Conservation (phyloP, 441 rosid genomes). For the Rhodomyrtus psidioides region DNA sequence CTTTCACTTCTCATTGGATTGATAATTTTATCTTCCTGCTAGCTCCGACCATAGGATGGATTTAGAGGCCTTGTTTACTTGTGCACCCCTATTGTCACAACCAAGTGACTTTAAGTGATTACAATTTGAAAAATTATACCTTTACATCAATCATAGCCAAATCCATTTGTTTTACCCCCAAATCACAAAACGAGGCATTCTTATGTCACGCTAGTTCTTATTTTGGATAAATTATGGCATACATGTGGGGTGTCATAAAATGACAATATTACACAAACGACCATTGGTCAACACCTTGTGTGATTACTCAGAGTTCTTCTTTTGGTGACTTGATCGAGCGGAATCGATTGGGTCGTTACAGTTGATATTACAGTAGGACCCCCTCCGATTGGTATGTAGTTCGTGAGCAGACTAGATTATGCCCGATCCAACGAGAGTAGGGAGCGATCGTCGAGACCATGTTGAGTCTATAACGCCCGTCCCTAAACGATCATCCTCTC, state of each 20-base stretch:
- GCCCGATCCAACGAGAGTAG: accelerated
- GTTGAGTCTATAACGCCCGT: background rate
- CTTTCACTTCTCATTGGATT: background rate
- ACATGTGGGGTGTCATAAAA: background rate
- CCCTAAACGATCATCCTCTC: accelerated
- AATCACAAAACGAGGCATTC: background rate
- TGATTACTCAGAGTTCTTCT: background rate
- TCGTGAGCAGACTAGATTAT: background rate
- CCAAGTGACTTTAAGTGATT: background rate
- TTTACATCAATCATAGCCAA: background rate
- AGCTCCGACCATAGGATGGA: background rate
- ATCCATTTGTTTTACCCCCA: background rate
- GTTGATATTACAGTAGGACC: accelerated
- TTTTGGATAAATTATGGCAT: background rate
- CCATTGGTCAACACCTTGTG: background rate
- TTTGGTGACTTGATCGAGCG: accelerated
- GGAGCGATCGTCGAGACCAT: accelerated
- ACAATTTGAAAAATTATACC: background rate
- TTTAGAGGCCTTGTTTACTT: background rate
- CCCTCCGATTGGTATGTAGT: background rate
- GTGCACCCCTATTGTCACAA: background rate
- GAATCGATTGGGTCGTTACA: accelerated
- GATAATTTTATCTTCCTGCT: background rate
- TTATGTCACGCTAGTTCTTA: background rate
- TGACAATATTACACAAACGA: background rate